Evolutionary conservation across 2,329 filamentous ascomycete species (phyloP), one percentile per base, ranked within the genome.

Genomic region (Sporothrix schenckii): DNA sequence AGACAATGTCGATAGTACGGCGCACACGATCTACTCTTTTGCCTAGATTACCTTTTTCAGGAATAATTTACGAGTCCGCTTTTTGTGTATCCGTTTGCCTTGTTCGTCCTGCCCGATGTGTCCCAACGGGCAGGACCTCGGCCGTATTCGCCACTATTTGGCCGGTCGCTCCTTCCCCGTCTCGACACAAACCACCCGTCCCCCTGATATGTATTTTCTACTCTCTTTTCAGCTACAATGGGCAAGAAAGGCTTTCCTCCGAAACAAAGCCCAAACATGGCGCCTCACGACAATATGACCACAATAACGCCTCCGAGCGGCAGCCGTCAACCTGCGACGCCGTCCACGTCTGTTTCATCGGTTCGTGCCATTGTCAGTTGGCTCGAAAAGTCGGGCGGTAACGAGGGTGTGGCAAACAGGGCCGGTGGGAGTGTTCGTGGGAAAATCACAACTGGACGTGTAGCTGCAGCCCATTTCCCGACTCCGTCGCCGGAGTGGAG

Each of bases 361-460:
- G 71, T 72, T 14, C 69, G 69, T 13, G 66, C 61, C 44, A 71
- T 72, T 30, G 50, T 72, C 53, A 65, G 41, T 39, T 47, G 61
- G 69, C 63, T 72, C 21, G 69, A 71, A 44, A 58, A 27, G 13
- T 61, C 52, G 16, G n/a, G 56, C 49, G 30, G 54, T 21, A 34
- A 34, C 19, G 61, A 24, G 11, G 13, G 21, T 19, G 69, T 30
- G 4, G 41, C 47, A 63, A 54, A 58, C 13, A 65, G 3, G 19
- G n/a, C 30, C 39, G 16, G 3, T 21, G 13, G 39, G 39, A 27
- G 21, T 16, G 21, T 47, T 4, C 39, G n/a, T 16, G 39, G 16
- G 39, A 47, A 47, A 19, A 63, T 63, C n/a, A 27, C 58, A n/a
- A 10, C 58, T 19, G 58, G 58, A 14, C 39, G 21, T 63, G 11